Conservation (phyloP, 352 stramenopile genomes). For the Globisporangium orthogonon region DNA sequence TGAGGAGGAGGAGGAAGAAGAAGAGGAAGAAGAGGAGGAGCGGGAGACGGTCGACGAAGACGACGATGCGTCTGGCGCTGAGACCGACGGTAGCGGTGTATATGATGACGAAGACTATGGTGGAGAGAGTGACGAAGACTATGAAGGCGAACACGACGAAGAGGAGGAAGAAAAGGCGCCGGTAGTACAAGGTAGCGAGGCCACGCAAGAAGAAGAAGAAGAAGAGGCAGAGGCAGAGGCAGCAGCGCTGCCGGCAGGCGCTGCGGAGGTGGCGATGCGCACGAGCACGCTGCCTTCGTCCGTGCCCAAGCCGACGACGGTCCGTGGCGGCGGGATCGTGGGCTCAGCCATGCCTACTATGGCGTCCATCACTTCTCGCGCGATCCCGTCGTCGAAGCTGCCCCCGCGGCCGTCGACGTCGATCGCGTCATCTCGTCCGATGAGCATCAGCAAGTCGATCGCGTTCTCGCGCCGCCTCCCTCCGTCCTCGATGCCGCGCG, state of each 20-base stretch:
- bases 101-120: conserved; percentile 11
- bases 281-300: conserved; percentile 8
- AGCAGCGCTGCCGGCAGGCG: conserved; percentile 6
- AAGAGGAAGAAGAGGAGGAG: conserved; percentile 6
- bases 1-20: conserved; percentile 5
- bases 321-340: conserved; percentile 4
- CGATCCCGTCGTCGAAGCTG: conserved; percentile 17
- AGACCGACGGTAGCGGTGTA: conserved; percentile 11
- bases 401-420: conserved; percentile 57
- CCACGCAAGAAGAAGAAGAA: not conserved
- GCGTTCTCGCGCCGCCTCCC: conserved; percentile 41
- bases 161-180: conserved; percentile 4
- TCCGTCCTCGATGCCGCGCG: conserved; percentile 9
- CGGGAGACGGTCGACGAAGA: conserved; percentile 11
- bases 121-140: conserved; percentile 26
- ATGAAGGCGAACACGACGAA: conserved; percentile 19
- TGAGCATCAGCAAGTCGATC: conserved; percentile 82
- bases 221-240: conserved; percentile 1
- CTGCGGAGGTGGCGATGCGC: conserved; percentile 11
- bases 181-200: too few relatives aligned
- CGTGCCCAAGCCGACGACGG: conserved; percentile 1
- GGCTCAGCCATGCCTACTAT: not conserved
- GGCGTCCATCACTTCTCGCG: not conserved
- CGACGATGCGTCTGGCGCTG: conserved; percentile 7
- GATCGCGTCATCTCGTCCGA: conserved; percentile 33